Evolutionary conservation across 2,329 filamentous ascomycete genomes (phyloP).

Genomic region (Ophiostoma piceae): DNA sequence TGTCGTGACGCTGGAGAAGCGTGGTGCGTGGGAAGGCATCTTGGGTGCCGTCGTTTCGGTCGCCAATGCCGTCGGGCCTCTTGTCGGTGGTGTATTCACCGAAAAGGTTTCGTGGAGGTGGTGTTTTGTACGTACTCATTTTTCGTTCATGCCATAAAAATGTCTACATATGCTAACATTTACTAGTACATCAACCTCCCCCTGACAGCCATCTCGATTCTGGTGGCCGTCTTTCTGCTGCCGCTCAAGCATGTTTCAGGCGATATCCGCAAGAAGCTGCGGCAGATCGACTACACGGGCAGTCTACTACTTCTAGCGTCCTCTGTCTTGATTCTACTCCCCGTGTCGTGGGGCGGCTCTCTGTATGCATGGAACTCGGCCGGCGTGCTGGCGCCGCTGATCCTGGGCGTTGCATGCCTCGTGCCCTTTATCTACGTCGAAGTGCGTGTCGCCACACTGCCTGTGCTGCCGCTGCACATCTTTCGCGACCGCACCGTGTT

Average conservation of each 20-base stretch:
- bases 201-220: slow-evolving; percentile 22
- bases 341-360: background rate
- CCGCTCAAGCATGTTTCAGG: slow-evolving; percentile 24
- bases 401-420: slow-evolving; percentile 17
- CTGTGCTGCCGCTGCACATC: slow-evolving; percentile 22
- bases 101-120: background rate
- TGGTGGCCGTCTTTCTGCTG: slow-evolving; percentile 24
- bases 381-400: background rate
- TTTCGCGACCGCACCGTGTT: slow-evolving; percentile 23
- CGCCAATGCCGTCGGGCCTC: background rate
- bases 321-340: background rate
- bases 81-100: background rate
- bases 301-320: background rate
- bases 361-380: background rate
- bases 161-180: too few species aligned
- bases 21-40: slow-evolving; percentile 25
- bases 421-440: slow-evolving; percentile 24
- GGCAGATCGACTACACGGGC: background rate
- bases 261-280: slow-evolving; percentile 14
- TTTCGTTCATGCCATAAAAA: background rate
- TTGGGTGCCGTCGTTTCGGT: slow-evolving; percentile 24
- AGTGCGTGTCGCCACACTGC: background rate
- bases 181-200: slow-evolving; percentile 25
- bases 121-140: background rate
- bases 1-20: slow-evolving; percentile 25